phyloP scores from a whole-genome alignment of 768 basidiomycete species.

The Lactarius trivialis region DNA sequence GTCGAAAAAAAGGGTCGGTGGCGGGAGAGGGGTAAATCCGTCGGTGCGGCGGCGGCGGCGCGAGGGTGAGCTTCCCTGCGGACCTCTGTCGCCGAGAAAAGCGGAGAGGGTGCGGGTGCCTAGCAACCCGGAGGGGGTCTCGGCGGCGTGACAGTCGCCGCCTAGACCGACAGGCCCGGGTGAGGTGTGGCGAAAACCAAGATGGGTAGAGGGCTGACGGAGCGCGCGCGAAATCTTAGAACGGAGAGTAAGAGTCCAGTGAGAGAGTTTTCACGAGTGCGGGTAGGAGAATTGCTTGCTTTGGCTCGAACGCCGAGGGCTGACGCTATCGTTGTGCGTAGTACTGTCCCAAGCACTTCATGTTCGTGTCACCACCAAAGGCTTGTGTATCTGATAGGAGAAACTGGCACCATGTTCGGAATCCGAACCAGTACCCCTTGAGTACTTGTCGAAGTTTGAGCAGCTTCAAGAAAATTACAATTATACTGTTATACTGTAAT shows the following conservation, averaged over 20 bases:
- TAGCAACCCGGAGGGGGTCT: not conserved
- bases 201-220: not conserved
- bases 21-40: not conserved
- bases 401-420: not conserved
- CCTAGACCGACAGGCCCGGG: not conserved
- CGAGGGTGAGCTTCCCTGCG: not conserved
- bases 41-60: not conserved
- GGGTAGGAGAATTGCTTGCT: not conserved
- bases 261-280: not conserved
- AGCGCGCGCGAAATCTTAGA: not conserved
- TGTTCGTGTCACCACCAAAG: not conserved
- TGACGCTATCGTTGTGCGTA: not conserved
- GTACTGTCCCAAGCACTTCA: not conserved
- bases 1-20: not conserved
- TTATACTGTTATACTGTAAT: too few relatives aligned
- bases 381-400: not conserved
- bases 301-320: not conserved
- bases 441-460: not conserved
- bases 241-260: not conserved
- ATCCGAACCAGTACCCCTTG: not conserved
- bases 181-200: too few relatives aligned
- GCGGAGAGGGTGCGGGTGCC: not conserved
- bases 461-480: not conserved
- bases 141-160: not conserved
- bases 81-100: not conserved